Conservation (phyloP, 2,329 filamentous ascomycete species). For the Pestalotiopsis sp. region DNA sequence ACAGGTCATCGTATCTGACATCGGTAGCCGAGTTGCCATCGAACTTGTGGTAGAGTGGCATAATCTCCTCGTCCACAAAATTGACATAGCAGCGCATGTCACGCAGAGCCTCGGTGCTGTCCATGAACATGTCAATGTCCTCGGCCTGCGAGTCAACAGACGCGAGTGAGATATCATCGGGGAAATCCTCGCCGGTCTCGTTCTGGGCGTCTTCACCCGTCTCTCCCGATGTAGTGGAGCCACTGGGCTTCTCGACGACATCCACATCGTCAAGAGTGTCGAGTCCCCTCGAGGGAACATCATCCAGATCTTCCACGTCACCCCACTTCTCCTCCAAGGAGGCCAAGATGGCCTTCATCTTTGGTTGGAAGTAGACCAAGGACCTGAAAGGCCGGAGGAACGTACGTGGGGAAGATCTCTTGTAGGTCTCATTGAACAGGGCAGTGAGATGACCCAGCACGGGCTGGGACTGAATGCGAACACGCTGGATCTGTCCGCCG, state of each 20-base stretch:
- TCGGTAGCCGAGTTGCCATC: constrained; percentile 20
- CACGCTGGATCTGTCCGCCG: constrained; percentile 29
- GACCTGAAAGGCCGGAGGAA: constrained; percentile 44
- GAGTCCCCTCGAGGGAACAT: constrained; percentile 24
- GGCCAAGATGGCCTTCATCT: constrained; percentile 40
- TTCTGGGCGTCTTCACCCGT: neutral
- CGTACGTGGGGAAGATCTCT: constrained; percentile 38
- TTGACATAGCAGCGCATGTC: constrained; percentile 47
- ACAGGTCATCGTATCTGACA: constrained; percentile 43
- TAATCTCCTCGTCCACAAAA: constrained; percentile 44
- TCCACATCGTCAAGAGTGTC: constrained; percentile 32
- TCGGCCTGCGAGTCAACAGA: constrained; percentile 40
- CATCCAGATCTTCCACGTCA: constrained; percentile 36
- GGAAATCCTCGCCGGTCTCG: constrained; percentile 23
- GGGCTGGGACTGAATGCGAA: constrained; percentile 44
- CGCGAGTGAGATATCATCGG: constrained; percentile 34
- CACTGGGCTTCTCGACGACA: constrained; percentile 22
- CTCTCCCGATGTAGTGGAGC: neutral
- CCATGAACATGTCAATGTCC: constrained; percentile 38
- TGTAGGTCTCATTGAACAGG: constrained; percentile 30
- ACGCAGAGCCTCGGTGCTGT: constrained; percentile 39
- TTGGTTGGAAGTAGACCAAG: constrained; percentile 42
- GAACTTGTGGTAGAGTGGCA: constrained; percentile 36
- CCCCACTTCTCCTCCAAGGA: constrained; percentile 45
- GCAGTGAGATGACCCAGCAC: constrained; percentile 41